Evolutionary conservation across 192 early-diverging fungal species (phyloP), one percentile per base, ranked within the genome.

Genomic region (Kickxella alabastrina): DNA sequence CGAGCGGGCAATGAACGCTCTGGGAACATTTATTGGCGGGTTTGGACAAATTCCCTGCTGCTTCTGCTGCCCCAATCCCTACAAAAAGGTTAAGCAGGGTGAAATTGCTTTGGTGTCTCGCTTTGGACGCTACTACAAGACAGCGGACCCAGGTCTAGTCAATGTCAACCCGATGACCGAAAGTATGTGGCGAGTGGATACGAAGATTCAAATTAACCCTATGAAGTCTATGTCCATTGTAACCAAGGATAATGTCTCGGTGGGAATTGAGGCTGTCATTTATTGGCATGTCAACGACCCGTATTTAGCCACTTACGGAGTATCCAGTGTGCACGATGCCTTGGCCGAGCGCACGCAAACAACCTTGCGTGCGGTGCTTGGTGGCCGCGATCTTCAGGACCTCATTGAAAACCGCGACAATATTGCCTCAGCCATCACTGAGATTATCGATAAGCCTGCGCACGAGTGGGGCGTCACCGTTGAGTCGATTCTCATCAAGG

Each of bases 171-270:
- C 69, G 10, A 15, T 69, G 43, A 76, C 72, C 3, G 79, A 80
- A 43, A 49, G 28, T 3, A 25, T 77, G 36, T 27, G 28, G 4
- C 62, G 56, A 26, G 68, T 83, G 13, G 82, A 87, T 52, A 83
- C 84, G 35, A 83, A 79, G 50, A 77, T 89, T 9, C 79, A 85
- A 52, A 81, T 88, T 14, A 43, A 58, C 32, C 54, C 84, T 7
- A 85, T 93, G 22, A 80, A 82, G 24, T 46, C 64, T 18, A 87
- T 93, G 63, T 64, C 78, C 7, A 87, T 95, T 49, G 87, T 92
- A 72, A 92, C 90, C 34, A 90, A 94, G 62, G 92, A 95, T 73
- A 96, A 96, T 57, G 89, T 93, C 45, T 85, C 79, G 22, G 81
- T 92, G 23, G 62, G 62, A 3, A 92, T 97, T 48, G 92, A 93